A percentile compares a stretch with the other conserved stretches of the same genome.
These are phyloP conservation scores for Pulveroboletus sp. DNA, from an alignment of 768 basidiomycete genomes.

Conservation along the genomic window DNA sequence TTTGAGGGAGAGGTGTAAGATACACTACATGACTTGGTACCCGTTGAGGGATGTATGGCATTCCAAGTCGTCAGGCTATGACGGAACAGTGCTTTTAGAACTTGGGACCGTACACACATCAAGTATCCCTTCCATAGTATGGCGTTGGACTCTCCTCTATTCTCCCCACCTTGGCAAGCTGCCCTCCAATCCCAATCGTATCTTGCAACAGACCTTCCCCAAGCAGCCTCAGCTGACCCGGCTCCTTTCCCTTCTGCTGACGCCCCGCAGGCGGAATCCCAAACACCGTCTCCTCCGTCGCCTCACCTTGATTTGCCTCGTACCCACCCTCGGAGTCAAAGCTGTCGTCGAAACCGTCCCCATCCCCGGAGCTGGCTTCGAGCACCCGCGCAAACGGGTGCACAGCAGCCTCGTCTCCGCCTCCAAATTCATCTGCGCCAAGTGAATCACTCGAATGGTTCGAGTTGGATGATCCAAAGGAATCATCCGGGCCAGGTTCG, in stretches of 20 bases:
- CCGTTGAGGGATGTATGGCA: no score
- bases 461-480: slow-evolving; percentile 46
- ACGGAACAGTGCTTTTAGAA: no score
- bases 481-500: slow-evolving; percentile 30
- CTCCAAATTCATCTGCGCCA: slow-evolving; percentile 36
- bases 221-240: slow-evolving; percentile 46
- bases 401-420: slow-evolving; percentile 39
- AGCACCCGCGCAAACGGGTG: slow-evolving; percentile 55
- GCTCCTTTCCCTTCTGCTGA: slow-evolving; percentile 21
- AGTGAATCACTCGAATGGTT: slow-evolving; percentile 58
- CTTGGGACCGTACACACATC: background rate
- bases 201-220: slow-evolving; percentile 61
- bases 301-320: slow-evolving; percentile 13
- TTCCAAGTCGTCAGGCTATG: no score
- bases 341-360: slow-evolving; percentile 48
- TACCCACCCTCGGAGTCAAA: slow-evolving; percentile 43
- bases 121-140: slow-evolving; percentile 15
- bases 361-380: slow-evolving; percentile 30
- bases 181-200: slow-evolving; percentile 55
- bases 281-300: slow-evolving; percentile 65
- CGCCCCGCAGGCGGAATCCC: slow-evolving; percentile 57
- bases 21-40: no score
- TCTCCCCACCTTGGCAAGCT: slow-evolving; percentile 43
- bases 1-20: background rate
- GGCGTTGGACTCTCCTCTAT: slow-evolving; percentile 69